Percentiles rank a stretch among this genome's conserved stretches.
These are phyloP conservation scores for Phellopilus nigrolimitatus DNA, from an alignment of 1,284 basidiomycete species.

Conservation along the genomic window DNA sequence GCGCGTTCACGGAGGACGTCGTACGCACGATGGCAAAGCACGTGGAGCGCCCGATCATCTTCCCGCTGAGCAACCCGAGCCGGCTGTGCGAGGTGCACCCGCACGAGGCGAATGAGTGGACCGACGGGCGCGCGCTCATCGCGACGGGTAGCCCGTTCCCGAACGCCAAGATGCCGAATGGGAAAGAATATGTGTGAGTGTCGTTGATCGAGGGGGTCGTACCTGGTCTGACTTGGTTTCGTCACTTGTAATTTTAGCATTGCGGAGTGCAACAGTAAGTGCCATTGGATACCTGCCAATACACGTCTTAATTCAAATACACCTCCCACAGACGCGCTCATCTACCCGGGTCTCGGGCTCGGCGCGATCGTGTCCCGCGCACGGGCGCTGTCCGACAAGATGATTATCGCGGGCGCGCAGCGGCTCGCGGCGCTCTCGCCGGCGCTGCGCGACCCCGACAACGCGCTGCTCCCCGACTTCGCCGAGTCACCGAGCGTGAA, in stretches of 20 bases:
- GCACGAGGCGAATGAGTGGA: constrained; percentile 71
- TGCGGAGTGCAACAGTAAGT: constrained; percentile 68
- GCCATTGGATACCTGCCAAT: not conserved
- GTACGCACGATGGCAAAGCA: constrained; percentile 64
- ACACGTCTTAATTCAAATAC: not conserved
- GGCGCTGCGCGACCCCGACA: constrained; percentile 60
- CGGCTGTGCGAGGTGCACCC: constrained; percentile 73
- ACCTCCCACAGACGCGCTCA: constrained; percentile 52
- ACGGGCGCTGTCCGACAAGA: constrained; percentile 60
- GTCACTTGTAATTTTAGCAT: constrained; percentile 39
- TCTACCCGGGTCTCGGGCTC: constrained; percentile 77
- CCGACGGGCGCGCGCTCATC: constrained; percentile 67
- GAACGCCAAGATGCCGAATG: constrained; percentile 62
- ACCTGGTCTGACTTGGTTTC: not conserved
- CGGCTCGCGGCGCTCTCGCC: constrained; percentile 74
- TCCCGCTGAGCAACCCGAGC: constrained; percentile 82
- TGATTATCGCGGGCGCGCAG: constrained; percentile 75
- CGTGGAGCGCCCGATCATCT: constrained; percentile 72
- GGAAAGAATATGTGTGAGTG: constrained; percentile 62
- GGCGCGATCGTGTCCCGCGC: constrained; percentile 65
- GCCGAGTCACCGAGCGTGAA: constrained; percentile 64
- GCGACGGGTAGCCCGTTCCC: constrained; percentile 83
- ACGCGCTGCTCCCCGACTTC: constrained; percentile 70
- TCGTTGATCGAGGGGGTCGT: not conserved
- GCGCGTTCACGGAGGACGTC: constrained; percentile 80